A percentile compares a stretch with the other conserved stretches of the same genome.
Conservation (phyloP, 768 basidiomycete genomes). For the Auricularia cornea region DNA sequence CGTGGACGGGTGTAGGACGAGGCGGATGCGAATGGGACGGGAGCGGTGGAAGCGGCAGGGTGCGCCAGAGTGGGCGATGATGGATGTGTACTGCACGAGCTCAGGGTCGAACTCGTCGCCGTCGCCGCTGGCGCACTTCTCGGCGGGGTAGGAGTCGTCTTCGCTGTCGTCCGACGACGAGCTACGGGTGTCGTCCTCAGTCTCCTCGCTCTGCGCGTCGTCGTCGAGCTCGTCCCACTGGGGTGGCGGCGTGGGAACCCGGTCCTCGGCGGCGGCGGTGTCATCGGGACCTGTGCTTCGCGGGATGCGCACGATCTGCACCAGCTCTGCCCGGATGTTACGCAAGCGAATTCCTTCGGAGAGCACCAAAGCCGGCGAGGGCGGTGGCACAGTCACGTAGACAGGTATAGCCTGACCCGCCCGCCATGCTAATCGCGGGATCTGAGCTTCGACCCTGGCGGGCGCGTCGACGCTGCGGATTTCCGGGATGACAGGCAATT, state of each 20-base stretch:
- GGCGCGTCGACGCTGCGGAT: constrained; percentile 52
- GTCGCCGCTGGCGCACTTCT: constrained; percentile 12
- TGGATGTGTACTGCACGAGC: constrained; percentile 29
- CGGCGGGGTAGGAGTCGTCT: constrained; percentile 1
- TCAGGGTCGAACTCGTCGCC: constrained; percentile 37
- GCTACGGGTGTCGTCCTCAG: not conserved
- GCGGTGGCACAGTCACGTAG: constrained; percentile 75
- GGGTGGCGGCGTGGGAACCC: not conserved
- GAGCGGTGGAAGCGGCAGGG: constrained; percentile 83
- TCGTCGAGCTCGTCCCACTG: not conserved
- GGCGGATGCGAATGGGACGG: constrained; percentile 64
- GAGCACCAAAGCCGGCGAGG: constrained; percentile 55
- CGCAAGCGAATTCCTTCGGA: constrained; percentile 66
- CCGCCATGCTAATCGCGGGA: constrained; percentile 64
- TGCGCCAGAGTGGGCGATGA: constrained; percentile 81
- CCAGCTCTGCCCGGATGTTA: constrained; percentile 73
- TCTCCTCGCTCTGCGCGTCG: not conserved
- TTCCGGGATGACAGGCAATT: constrained; percentile 52
- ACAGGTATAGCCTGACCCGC: constrained; percentile 69
- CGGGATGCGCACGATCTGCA: constrained; percentile 32
- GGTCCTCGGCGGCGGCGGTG: too few relatives aligned
- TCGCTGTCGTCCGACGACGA: constrained; percentile 3
- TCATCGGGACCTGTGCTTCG: not conserved
- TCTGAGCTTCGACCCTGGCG: constrained; percentile 56
- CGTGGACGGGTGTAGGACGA: constrained; percentile 59